Percentiles rank a stretch among this genome's conserved stretches.
Conservation (phyloP, 495 filamentous ascomycete genomes). For the Bryoglossum gracile region DNA sequence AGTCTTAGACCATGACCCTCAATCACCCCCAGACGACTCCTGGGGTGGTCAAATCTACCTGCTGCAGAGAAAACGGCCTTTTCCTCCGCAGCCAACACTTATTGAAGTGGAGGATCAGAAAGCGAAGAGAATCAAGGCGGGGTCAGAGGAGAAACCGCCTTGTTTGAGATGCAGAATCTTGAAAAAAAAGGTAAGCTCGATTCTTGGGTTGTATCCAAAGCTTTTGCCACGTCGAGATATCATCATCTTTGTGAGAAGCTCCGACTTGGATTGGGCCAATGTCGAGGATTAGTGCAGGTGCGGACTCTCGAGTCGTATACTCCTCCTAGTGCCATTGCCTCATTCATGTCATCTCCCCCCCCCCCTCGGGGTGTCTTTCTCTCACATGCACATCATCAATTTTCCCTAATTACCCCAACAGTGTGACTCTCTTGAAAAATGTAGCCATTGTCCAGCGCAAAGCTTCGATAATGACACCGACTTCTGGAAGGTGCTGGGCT, state of each 20-base stretch:
- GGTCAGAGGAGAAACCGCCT: conserved; percentile 7
- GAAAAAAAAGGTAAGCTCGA: conserved; percentile 17
- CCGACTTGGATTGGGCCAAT: too few species aligned
- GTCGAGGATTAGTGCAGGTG: too few species aligned
- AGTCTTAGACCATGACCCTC: neutral
- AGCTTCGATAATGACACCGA: conserved; percentile 15
- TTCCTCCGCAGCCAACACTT: neutral
- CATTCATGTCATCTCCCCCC: neutral
- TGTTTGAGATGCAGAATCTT: conserved; percentile 20
- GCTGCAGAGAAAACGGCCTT: neutral
- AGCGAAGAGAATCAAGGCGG: neutral
- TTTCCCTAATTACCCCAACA: neutral
- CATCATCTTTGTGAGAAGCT: neutral
- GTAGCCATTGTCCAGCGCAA: conserved; percentile 16
- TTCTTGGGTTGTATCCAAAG: too few species aligned
- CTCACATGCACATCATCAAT: too few species aligned
- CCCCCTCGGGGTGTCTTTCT: neutral
- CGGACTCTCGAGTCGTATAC: neutral
- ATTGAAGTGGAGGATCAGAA: neutral
- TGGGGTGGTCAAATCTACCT: neutral
- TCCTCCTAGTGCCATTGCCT: neutral
- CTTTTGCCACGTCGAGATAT: neutral
- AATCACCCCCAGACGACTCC: neutral
- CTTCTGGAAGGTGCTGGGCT: conserved; percentile 19
- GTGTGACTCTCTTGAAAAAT: conserved; percentile 11